A percentile compares a stretch with the other conserved stretches of the same genome.
phyloP scores from a whole-genome alignment of 1,139 yeast genomes.

The Trichomonascaceae sp. region DNA sequence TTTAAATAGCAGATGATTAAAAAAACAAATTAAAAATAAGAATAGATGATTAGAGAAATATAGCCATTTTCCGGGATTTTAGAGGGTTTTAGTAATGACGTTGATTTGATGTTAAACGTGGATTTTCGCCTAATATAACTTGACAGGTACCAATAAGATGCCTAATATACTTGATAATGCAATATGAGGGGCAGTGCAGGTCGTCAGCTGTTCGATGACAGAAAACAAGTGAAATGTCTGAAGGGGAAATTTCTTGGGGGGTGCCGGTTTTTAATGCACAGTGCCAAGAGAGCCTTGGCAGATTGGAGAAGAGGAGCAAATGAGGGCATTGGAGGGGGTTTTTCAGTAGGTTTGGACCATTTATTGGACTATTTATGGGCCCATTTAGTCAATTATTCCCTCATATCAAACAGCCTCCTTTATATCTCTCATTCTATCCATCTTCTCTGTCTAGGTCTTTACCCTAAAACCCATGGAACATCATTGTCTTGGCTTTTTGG shows the following conservation, averaged over 20 bases:
- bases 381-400: too few relatives aligned
- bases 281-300: not conserved
- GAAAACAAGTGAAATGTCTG: not conserved
- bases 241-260: not conserved
- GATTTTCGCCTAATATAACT: too few relatives aligned
- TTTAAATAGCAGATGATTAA: not conserved
- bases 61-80: not conserved
- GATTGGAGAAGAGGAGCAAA: not conserved
- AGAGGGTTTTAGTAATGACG: too few relatives aligned
- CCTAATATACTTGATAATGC: too few relatives aligned
- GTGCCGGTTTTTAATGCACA: not conserved
- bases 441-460: too few relatives aligned
- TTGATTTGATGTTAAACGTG: too few relatives aligned
- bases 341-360: too few relatives aligned
- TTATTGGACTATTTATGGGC: too few relatives aligned
- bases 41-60: too few relatives aligned
- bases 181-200: not conserved
- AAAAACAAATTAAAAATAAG: too few relatives aligned
- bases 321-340: not conserved
- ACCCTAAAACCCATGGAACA: not conserved
- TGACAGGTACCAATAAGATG: too few relatives aligned
- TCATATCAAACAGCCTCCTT: too few relatives aligned
- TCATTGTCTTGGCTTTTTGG: not conserved
- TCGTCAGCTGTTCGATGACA: not conserved
- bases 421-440: not conserved